Base-by-base conservation (phyloP, 192 early-diverging fungal species). In the Coemansia sp. region DNA sequence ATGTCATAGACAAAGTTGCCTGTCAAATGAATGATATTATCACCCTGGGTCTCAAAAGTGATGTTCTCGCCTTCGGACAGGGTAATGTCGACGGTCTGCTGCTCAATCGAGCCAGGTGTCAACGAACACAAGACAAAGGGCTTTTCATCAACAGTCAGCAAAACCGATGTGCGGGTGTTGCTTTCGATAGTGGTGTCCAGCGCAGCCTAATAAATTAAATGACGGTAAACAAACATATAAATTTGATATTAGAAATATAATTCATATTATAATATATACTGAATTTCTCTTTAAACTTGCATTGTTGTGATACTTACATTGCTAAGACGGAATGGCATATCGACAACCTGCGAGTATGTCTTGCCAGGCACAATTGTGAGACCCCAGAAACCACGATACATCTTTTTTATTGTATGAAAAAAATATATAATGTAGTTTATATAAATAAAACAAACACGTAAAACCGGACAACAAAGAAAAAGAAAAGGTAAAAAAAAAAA, bases 21-120 rank as follows among this genome's bases (percentile, higher is more conserved):
- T 16, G 65, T 82, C 56, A 79, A 56, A 60, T 75, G 69, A 22
- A 78, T 32, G 56, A 85, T 83, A 62, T 80, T 75, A 50, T 89
- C 69, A 28, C 95, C 95, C 11, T 68, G 67, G 32, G 84, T 83
- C 31, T 85, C 79, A 70, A 97, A 92, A 7, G 88, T 90, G 66
- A 97, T 85, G 68, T 92, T 92, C 64, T 94, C 92, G 59, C 89
- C 90, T 59, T 94, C 91, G 32, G 83, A 84, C 56, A 91, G 86
- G 22, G 69, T 68, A 22, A 90, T 56, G 38, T 91, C 87, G 57
- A 97, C 73, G 1, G 61, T 32, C 80, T 93, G 89, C 77, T 94
- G 91, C 68, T 97, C 91, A 50, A 86, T 82, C 66, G 86, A 80
- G 51, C 88, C 93, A 11, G 91, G 86, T 12, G 85, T 89, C 69